Evolutionary conservation across 1,284 basidiomycete genomes (phyloP), one percentile per base, ranked within the genome.

Genomic region (Phellinidium pouzarii): DNA sequence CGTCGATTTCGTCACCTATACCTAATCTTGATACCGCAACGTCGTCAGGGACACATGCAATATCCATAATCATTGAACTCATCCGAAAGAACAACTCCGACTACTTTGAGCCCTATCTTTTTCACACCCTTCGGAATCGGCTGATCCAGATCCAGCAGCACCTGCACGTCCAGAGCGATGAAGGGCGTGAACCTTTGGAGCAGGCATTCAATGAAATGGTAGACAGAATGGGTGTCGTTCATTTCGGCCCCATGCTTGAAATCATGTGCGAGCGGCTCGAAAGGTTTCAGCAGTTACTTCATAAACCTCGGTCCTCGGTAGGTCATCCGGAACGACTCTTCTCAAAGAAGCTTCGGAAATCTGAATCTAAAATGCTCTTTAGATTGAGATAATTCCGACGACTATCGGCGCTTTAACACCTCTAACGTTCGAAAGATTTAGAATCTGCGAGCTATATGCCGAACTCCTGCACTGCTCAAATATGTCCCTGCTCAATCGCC

Each of bases 21-120:
- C 87, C 88, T 0, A 84, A 80, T 25, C 71, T 80, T 14, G 85
- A 90, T 53, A 87, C 85, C 1, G 80, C 83, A n/a, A 83, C 85
- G 0, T 98, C 94, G 4, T 93, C 93, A 0, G 81, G 98, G 43
- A 79, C 90, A 27, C 85, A 93, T 57, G 87, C 92, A 23, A 89
- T 95, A 60, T 87, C 88, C 48, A 83, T 99, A 62, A 78, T 98
- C 58, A 90, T 97, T 62, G 96, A 99, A 67, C 79, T 99, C 36
- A 98, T 99, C 61, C 82, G 96, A 52, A 94, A 98, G 68, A 99
- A 99, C 70, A 99, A 99, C 69, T 95, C 94, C 49, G 95, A 99
- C 67, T 97, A 94, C 67, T 95, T 96, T 64, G 96, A 99, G 71
- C 95, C 94, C 12, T 96, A 95, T 67, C 78, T 98, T n/a, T 96